phyloP scores from a whole-genome alignment of 2,329 filamentous ascomycete species.

The Pseudogymnoascus sp. region DNA sequence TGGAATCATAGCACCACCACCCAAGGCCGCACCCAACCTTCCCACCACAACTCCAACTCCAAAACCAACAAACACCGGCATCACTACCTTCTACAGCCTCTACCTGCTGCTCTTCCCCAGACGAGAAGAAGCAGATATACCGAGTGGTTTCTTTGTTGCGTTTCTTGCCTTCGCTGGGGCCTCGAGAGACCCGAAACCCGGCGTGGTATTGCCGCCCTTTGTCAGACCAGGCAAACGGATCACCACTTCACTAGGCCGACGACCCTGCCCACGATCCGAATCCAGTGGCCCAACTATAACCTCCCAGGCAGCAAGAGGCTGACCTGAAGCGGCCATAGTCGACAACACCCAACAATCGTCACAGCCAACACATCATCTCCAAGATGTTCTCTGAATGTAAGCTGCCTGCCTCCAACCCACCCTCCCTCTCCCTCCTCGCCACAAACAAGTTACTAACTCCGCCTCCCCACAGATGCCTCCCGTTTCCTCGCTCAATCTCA shows the following conservation, averaged over 20 bases:
- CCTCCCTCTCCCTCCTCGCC: background rate
- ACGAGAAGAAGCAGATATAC: background rate
- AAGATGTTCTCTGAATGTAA: constrained; percentile 87
- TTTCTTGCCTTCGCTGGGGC: background rate
- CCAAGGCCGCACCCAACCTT: background rate
- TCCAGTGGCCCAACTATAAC: background rate
- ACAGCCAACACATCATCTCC: background rate
- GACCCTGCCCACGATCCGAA: background rate
- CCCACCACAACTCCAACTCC: background rate
- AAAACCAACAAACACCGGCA: background rate
- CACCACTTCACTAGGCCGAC: constrained; percentile 6
- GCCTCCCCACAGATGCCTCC: constrained; percentile 65
- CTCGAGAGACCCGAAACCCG: constrained; percentile 2
- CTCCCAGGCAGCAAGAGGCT: constrained; percentile 1
- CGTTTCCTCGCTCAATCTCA: constrained; percentile 94
- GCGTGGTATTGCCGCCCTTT: background rate
- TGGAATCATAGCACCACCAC: constrained; percentile 5
- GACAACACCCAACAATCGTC: background rate
- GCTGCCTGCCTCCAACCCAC: constrained; percentile 26
- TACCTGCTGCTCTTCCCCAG: background rate
- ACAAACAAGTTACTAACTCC: constrained; percentile 15
- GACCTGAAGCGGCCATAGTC: constrained; percentile 7
- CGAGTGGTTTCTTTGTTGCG: background rate
- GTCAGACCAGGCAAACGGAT: constrained; percentile 6
- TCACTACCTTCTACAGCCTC: background rate